Conservation (phyloP, 805 yeast species). For the Cyberlindnera xylosilytica region DNA sequence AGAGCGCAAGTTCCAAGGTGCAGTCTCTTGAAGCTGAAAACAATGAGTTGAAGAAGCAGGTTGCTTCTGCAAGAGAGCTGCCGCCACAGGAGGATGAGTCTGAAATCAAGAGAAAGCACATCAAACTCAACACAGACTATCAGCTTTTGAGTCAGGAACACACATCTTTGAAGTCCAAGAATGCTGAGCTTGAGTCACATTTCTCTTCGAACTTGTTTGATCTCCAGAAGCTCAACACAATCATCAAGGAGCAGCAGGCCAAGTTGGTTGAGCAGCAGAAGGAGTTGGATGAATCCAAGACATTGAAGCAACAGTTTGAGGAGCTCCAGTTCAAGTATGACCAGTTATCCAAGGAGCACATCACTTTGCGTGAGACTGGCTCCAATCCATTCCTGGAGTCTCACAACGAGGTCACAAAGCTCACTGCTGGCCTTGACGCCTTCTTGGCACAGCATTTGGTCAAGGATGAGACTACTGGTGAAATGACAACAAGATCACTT, state of each 20-base stretch:
- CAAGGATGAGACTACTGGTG: constrained; percentile 21
- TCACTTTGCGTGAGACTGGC: constrained; percentile 37
- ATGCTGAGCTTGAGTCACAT: constrained; percentile 47
- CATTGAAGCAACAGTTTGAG: constrained; percentile 41
- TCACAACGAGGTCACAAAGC: constrained; percentile 27
- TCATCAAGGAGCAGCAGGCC: constrained; percentile 52
- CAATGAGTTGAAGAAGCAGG: constrained; percentile 20
- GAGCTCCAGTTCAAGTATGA: constrained; percentile 48
- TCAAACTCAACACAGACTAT: constrained; percentile 43
- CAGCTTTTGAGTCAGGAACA: constrained; percentile 47
- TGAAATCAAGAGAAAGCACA: constrained; percentile 39
- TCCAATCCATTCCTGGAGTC: constrained; percentile 28
- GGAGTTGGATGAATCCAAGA: constrained; percentile 43
- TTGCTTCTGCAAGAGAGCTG: not conserved
- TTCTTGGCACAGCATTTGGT: constrained; percentile 28
- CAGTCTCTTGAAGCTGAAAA: constrained; percentile 42
- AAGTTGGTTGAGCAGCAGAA: constrained; percentile 39
- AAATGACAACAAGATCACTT: constrained; percentile 11
- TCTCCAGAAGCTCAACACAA: constrained; percentile 47
- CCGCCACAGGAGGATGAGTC: constrained; percentile 17
- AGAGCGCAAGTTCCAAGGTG: constrained; percentile 54
- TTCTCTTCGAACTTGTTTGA: constrained; percentile 52
- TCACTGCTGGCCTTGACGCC: constrained; percentile 28
- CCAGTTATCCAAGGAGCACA: constrained; percentile 41
- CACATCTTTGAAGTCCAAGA: constrained; percentile 36